Evolutionary conservation across 768 basidiomycete genomes (phyloP).

Genomic region (Leucogyrophana mollusca): DNA sequence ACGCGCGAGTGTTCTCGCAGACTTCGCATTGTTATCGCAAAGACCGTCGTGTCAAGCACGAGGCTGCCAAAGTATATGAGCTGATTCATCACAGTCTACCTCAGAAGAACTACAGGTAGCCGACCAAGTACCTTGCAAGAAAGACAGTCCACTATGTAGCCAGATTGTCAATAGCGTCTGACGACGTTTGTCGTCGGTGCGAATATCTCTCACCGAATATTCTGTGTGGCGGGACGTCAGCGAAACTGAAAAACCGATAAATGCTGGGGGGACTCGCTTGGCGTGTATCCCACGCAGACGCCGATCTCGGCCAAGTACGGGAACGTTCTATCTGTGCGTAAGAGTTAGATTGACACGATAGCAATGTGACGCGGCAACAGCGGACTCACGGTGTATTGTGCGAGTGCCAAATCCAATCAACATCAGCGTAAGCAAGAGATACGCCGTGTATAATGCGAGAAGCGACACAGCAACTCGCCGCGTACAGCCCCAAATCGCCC

Average conservation of each 20-base stretch:
- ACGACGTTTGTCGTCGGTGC: too few relatives aligned
- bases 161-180: too few relatives aligned
- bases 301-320: background rate
- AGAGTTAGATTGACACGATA: too few relatives aligned
- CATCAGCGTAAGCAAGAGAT: background rate
- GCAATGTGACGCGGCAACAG: too few relatives aligned
- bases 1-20: conserved; percentile 4
- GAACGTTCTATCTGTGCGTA: background rate
- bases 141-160: too few relatives aligned
- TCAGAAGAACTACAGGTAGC: background rate
- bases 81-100: too few relatives aligned
- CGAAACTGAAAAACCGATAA: too few relatives aligned
- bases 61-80: conserved; percentile 2
- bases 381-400: too few relatives aligned
- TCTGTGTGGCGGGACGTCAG: too few relatives aligned
- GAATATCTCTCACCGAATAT: too few relatives aligned
- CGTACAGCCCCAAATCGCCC: conserved; percentile 1
- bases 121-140: background rate
- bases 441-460: conserved; percentile 11
- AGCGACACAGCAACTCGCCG: background rate
- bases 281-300: background rate
- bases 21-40: conserved; percentile 8
- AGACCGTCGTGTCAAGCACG: conserved; percentile 2
- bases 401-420: conserved; percentile 1
- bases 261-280: background rate